Conservation (phyloP, 169 alveolate species). For the Eimeria zaria region DNA sequence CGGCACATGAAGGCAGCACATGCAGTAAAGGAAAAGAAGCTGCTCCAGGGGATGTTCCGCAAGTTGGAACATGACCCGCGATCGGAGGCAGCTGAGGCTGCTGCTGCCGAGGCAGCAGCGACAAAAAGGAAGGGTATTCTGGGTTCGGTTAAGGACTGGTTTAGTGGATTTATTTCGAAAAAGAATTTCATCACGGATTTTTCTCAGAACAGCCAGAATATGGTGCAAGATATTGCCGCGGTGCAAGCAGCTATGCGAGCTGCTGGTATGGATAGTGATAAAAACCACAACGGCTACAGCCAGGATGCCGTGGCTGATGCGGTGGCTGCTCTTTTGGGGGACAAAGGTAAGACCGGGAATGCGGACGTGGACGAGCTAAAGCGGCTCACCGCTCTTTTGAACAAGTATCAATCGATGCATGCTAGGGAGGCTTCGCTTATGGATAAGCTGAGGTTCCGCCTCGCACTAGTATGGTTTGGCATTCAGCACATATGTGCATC, state of each 20-base stretch:
- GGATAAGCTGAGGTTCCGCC: slow-evolving; percentile 44
- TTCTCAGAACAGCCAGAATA: not conserved
- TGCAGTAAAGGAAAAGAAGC: slow-evolving; percentile 60
- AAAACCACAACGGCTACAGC: not conserved
- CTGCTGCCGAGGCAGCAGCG: slow-evolving; percentile 1
- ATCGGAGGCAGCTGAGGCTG: slow-evolving; percentile 35
- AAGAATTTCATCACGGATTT: not conserved
- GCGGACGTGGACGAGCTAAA: slow-evolving; percentile 5
- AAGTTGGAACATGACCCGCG: slow-evolving; percentile 72
- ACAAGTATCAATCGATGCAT: slow-evolving; percentile 9
- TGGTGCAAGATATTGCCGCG: not conserved
- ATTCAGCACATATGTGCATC: slow-evolving; percentile 25
- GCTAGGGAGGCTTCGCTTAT: slow-evolving; percentile 17
- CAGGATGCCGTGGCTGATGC: slow-evolving; percentile 45
- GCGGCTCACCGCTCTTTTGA: slow-evolving; percentile 1
- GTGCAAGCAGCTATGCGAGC: slow-evolving; percentile 20
- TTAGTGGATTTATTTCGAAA: not conserved
- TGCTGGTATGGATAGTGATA: slow-evolving; percentile 8
- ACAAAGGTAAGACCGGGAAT: not conserved
- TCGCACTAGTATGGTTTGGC: slow-evolving; percentile 38
- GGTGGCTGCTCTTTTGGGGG: slow-evolving; percentile 35
- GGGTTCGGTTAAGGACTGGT: slow-evolving; percentile 7
- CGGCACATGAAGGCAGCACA: slow-evolving; percentile 54
- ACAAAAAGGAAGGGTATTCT: not conserved
- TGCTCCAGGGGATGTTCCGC: slow-evolving; percentile 73